A percentile compares a stretch with the other conserved stretches of the same genome.
These are phyloP conservation scores for Colletotrichum orbiculare DNA, from an alignment of 2,329 filamentous ascomycete genomes.

Conservation along the genomic window DNA sequence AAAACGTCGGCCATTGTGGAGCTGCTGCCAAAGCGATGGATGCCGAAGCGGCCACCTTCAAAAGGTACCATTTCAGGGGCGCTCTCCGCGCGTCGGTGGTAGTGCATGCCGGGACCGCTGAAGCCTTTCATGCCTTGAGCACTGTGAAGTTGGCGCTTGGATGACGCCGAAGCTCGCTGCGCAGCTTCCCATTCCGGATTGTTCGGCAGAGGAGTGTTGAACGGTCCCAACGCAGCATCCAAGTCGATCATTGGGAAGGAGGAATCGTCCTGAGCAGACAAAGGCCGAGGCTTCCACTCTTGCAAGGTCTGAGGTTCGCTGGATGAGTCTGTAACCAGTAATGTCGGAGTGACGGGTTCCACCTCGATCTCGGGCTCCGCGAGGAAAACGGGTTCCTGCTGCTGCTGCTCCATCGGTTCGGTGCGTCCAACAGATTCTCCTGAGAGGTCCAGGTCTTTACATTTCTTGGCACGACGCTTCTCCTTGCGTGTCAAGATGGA, in stretches of 20 bases:
- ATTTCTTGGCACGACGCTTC: slow-evolving; percentile 58
- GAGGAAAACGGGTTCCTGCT: slow-evolving; percentile 40
- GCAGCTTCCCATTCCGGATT: slow-evolving; percentile 76
- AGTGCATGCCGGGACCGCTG: slow-evolving; percentile 76
- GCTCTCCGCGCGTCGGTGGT: slow-evolving; percentile 82
- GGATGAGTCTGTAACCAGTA: slow-evolving; percentile 55
- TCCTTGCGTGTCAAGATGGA: slow-evolving; percentile 73
- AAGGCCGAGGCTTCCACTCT: slow-evolving; percentile 50
- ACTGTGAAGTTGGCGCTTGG: slow-evolving; percentile 79
- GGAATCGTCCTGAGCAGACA: slow-evolving; percentile 60
- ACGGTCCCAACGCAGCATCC: slow-evolving; percentile 91
- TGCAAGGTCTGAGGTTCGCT: slow-evolving; percentile 42
- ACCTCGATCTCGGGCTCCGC: slow-evolving; percentile 43
- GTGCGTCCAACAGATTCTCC: slow-evolving; percentile 4
- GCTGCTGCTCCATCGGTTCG: slow-evolving; percentile 26
- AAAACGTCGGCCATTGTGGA: slow-evolving; percentile 88
- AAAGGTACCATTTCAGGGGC: slow-evolving; percentile 84
- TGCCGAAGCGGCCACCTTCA: slow-evolving; percentile 67
- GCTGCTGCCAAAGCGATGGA: slow-evolving; percentile 72
- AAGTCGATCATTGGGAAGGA: slow-evolving; percentile 89
- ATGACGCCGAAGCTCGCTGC: slow-evolving; percentile 64
- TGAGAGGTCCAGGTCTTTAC: slow-evolving; percentile 32
- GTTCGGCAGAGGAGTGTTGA: slow-evolving; percentile 79
- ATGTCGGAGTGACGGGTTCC: slow-evolving; percentile 49
- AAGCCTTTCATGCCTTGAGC: slow-evolving; percentile 78